Base-by-base conservation (phyloP, 2,329 filamentous ascomycete genomes). In the Diaporthe longicolla region DNA sequence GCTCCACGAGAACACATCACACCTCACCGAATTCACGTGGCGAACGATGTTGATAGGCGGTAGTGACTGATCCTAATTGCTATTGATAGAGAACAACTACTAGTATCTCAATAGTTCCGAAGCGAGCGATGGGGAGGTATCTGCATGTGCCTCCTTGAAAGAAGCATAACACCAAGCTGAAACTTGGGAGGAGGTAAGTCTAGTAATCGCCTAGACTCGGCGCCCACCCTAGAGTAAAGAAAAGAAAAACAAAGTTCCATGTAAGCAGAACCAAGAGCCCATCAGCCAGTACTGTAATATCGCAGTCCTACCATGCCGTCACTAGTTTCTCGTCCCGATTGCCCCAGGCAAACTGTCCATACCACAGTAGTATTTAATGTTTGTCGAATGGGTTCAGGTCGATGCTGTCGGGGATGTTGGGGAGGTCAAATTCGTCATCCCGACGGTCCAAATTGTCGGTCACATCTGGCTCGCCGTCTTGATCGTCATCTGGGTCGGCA, bases 361-460 rank as follows among this genome's bases (percentile, higher is more conserved):
- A 4, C 8, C 11, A 52, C 48, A 26, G 26, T 0, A 19, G 1
- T 24, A 2, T 40, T 40, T 54, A 68, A 32, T 68, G 32, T 15
- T 54, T 54, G 63, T 54, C 32, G 21, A 68, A 65, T 6, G 59
- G 59, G 26, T 65, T 48, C 59, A 65, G 26, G 2, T 48, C 59
- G 40, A 63, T 48, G 26, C 32, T 29, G 17, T 63, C 59, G 9
- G 59, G 59, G 5, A 63, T 45, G 11, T 61, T n/a, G 9, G 58
- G 58, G 11, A 63, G n/a, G 17, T 63, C 59, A 19, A 63, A 13
- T 3, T 32, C 40, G 21, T 63, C 24, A 19, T 50, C 45, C 29
- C 26, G 45, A 1, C 29, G 29, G 26, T 66, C 61, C 21, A 66
- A 17, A 29, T 50, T 35, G 4, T 68, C 61, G 32, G 45, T 66